Conservation (phyloP, 164 flowering plant species). For the Sextonia rubra region DNA sequence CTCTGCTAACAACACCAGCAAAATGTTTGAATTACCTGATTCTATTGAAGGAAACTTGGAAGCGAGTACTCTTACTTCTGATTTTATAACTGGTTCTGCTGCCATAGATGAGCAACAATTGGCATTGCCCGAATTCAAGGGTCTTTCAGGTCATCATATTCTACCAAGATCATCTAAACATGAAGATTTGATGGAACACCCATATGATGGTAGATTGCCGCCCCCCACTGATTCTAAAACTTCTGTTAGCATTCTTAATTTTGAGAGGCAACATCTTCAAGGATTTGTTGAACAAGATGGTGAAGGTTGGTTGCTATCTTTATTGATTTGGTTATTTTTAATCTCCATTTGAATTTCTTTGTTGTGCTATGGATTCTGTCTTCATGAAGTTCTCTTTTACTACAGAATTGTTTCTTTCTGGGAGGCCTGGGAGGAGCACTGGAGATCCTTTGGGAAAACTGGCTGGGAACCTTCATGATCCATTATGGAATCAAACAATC, state of each 20-base stretch:
- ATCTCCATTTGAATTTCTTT: neutral
- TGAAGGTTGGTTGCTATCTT: constrained; percentile 40
- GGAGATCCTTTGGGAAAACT: constrained; percentile 29
- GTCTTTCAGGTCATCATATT: constrained; percentile 23
- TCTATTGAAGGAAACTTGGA: constrained; percentile 33
- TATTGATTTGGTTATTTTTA: neutral
- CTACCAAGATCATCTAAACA: constrained; percentile 30
- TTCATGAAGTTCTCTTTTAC: constrained; percentile 6
- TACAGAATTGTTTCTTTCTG: constrained; percentile 59
- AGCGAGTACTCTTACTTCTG: constrained; percentile 23
- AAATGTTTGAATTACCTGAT: constrained; percentile 26
- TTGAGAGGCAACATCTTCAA: constrained; percentile 40
- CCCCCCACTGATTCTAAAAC: constrained; percentile 2
- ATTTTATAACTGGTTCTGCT: constrained; percentile 13
- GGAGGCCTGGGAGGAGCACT: constrained; percentile 45
- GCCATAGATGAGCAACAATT: constrained; percentile 20
- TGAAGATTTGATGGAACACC: constrained; percentile 23
- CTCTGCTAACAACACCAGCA: constrained; percentile 13
- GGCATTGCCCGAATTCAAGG: constrained; percentile 28
- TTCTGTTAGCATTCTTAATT: constrained; percentile 3
- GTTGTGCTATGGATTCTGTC: neutral
- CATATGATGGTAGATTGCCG: constrained; percentile 6
- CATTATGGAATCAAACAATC: constrained; percentile 17
- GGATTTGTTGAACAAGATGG: constrained; percentile 47
- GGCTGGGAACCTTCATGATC: constrained; percentile 27